Evolutionary conservation across 257 asterid species (phyloP).

Genomic region (Forsythia viridissima): DNA sequence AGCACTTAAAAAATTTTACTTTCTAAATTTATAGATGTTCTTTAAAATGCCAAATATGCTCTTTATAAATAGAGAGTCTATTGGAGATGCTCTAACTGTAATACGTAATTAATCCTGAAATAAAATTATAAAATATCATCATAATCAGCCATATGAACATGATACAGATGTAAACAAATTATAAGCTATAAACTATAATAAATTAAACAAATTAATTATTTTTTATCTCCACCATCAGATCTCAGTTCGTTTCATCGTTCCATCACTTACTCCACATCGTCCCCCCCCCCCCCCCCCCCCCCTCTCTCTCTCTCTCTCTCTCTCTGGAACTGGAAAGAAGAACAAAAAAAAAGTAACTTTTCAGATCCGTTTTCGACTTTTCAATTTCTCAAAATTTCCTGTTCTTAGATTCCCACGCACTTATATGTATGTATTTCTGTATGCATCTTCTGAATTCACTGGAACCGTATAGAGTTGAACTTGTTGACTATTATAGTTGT

Average conservation of each 20-base stretch:
- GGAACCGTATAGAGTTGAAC: neutral
- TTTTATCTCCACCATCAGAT: constrained; percentile 24
- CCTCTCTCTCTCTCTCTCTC: neutral
- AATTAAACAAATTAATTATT: neutral
- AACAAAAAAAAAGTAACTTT: neutral
- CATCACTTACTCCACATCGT: neutral
- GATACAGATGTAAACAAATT: neutral
- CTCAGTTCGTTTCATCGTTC: constrained; percentile 14
- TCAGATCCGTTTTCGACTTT: neutral
- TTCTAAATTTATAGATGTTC: no score
- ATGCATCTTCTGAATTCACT: neutral
- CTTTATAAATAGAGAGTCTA: no score
- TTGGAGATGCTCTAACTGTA: no score
- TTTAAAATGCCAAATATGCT: no score
- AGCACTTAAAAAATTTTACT: no score
- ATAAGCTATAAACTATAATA: no score
- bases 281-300: no score
- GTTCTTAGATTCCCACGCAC: neutral
- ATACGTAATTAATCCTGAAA: no score
- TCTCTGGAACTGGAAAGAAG: neutral
- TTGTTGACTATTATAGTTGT: neutral
- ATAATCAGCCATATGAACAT: neutral
- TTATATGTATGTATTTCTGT: neutral
- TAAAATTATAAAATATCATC: no score
- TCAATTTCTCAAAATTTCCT: neutral